Conservation (phyloP, 768 basidiomycete genomes). For the Leccinum arenicola region DNA sequence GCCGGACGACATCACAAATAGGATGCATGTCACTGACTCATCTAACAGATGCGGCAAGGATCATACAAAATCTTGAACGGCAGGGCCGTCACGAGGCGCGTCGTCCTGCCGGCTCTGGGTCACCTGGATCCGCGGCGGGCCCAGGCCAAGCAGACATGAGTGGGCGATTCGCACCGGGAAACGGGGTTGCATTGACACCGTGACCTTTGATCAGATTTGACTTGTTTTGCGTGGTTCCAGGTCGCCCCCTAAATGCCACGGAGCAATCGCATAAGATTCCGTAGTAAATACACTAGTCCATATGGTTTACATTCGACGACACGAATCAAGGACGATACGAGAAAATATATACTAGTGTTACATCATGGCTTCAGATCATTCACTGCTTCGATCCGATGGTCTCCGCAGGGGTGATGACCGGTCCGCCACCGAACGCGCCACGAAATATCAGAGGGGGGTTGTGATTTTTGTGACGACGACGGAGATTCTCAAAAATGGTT, state of each 20-base stretch:
- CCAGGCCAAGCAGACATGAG: conserved; percentile 17
- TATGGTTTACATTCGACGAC: background rate
- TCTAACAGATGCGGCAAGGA: background rate
- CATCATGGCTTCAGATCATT: conserved; percentile 1
- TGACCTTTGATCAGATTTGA: conserved; percentile 9
- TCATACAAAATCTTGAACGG: conserved; percentile 12
- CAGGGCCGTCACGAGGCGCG: conserved; percentile 19
- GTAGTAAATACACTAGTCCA: background rate
- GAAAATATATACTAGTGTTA: background rate
- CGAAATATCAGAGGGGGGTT: background rate
- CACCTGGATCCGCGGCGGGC: background rate
- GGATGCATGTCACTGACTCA: background rate
- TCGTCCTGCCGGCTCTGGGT: background rate
- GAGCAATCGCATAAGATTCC: no score
- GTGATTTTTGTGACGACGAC: no score
- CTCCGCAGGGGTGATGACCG: conserved; percentile 28
- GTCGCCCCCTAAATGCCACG: background rate
- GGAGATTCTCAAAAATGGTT: conserved; percentile 2
- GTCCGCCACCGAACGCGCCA: conserved; percentile 28
- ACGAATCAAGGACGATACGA: conserved; percentile 3
- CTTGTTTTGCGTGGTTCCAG: background rate
- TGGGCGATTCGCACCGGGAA: background rate
- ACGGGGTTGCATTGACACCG: background rate
- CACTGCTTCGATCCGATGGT: conserved; percentile 18
- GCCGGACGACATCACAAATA: background rate